Evolutionary conservation across 805 yeast genomes (phyloP).

Genomic region (Yarrowia sp.): DNA sequence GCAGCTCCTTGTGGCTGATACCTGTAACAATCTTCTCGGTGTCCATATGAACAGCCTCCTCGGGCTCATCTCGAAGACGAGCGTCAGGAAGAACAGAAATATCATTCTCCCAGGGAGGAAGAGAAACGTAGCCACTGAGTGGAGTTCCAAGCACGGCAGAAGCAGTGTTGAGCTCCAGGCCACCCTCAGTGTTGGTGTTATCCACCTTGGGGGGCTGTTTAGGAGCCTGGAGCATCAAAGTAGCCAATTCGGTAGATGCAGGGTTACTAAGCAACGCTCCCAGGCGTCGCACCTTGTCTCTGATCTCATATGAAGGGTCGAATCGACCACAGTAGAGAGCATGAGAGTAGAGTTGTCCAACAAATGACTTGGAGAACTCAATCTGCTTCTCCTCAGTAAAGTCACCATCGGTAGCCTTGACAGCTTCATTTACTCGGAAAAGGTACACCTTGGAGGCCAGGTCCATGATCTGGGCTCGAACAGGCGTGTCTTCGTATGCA

Average conservation of each 20-base stretch:
- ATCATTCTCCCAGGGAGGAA: slow-evolving; percentile 58
- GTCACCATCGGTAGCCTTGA: slow-evolving; percentile 40
- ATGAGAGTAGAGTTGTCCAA: slow-evolving; percentile 59
- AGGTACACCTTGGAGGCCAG: slow-evolving; percentile 77
- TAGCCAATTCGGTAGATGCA: slow-evolving; percentile 65
- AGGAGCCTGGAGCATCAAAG: slow-evolving; percentile 76
- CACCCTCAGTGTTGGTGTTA: slow-evolving; percentile 18
- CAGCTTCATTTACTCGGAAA: slow-evolving; percentile 56
- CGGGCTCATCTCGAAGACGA: slow-evolving; percentile 51
- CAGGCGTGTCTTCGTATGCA: slow-evolving; percentile 60
- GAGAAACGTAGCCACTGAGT: slow-evolving; percentile 47
- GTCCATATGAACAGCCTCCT: slow-evolving; percentile 50
- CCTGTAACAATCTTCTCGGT: slow-evolving; percentile 41
- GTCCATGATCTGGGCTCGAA: slow-evolving; percentile 73
- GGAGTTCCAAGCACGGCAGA: slow-evolving; percentile 48
- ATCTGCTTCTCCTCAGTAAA: slow-evolving; percentile 29
- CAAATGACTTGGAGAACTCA: slow-evolving; percentile 31
- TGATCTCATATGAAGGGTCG: slow-evolving; percentile 75
- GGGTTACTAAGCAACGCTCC: slow-evolving; percentile 63
- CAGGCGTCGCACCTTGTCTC: slow-evolving; percentile 84
- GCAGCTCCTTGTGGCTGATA: slow-evolving; percentile 40
- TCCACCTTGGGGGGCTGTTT: slow-evolving; percentile 62
- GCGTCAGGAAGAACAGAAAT: slow-evolving; percentile 44
- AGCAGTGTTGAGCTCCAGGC: slow-evolving; percentile 48
- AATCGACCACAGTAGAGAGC: slow-evolving; percentile 70